phyloP scores from a whole-genome alignment of 371 early-diverging fungal genomes.

The Parasitella parasitica region DNA sequence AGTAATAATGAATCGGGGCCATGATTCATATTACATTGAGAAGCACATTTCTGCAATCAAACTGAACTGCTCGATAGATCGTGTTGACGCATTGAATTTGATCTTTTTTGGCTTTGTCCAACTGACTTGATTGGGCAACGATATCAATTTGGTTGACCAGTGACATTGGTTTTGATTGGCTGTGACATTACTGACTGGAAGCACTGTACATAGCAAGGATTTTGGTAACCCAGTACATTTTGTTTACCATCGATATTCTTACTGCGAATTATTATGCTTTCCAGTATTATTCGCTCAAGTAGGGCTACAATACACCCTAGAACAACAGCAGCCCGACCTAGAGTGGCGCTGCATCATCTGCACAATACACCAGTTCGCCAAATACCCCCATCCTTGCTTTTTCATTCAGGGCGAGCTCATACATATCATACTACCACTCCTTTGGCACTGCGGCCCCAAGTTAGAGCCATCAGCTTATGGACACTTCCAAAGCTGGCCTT shows the following conservation, averaged over 20 bases:
- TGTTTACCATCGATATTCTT: background rate
- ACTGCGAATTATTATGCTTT: background rate
- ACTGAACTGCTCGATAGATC: too few relatives aligned
- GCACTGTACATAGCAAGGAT: background rate
- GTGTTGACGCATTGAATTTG: too few relatives aligned
- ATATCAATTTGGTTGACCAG: too few relatives aligned
- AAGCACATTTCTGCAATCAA: too few relatives aligned
- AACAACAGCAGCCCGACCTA: background rate
- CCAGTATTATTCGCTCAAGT: background rate
- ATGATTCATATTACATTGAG: too few relatives aligned
- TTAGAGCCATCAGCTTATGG: conserved; percentile 30
- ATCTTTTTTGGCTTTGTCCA: too few relatives aligned
- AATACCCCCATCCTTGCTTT: conserved; percentile 21
- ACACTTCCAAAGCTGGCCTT: conserved; percentile 32
- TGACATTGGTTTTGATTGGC: too few relatives aligned
- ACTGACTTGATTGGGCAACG: too few relatives aligned
- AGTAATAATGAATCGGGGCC: too few relatives aligned
- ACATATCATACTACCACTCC: conserved; percentile 29
- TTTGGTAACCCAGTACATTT: background rate
- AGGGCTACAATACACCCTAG: background rate
- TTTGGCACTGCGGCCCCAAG: conserved; percentile 25
- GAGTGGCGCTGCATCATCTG: background rate
- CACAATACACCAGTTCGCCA: background rate
- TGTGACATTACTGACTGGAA: background rate
- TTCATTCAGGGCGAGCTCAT: conserved; percentile 27